These are phyloP conservation scores for Cystofilobasidium ferigula DNA, from an alignment of 768 basidiomycete species.

Conservation along the genomic window DNA sequence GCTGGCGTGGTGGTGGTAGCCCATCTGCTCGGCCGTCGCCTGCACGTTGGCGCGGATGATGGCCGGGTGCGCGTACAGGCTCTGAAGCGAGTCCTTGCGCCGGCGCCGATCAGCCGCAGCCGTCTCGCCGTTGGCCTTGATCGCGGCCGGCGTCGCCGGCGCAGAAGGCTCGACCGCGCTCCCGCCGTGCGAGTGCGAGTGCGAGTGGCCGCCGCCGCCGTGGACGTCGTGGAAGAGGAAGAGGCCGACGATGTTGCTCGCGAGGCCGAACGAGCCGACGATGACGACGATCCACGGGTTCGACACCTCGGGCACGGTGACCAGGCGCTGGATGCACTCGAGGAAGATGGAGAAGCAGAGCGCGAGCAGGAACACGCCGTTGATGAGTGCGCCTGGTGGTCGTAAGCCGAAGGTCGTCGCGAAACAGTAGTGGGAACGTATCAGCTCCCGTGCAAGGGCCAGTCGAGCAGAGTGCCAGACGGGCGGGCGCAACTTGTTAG, in stretches of 20 bases:
- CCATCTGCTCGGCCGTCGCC: conserved; percentile 75
- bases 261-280: conserved; percentile 77
- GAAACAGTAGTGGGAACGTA: neutral
- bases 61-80: conserved; percentile 55
- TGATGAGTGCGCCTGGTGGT: conserved; percentile 59
- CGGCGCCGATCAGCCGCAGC: conserved; percentile 17
- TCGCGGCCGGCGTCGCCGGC: conserved; percentile 18
- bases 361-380: conserved; percentile 92
- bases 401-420: neutral
- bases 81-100: conserved; percentile 39
- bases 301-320: conserved; percentile 73
- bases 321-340: conserved; percentile 84
- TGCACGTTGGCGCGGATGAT: conserved; percentile 42
- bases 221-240: conserved; percentile 86
- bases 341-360: conserved; percentile 91
- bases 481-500: no score
- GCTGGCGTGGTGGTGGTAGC: conserved; percentile 30
- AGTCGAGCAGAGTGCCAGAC: no score
- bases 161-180: no score
- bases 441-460: neutral
- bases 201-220: conserved; percentile 45
- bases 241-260: conserved; percentile 83
- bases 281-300: conserved; percentile 79
- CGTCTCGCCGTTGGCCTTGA: conserved; percentile 8
- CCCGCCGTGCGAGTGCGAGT: conserved; percentile 35